Conservation (phyloP, 2,329 filamentous ascomycete species). For the Epichloe scottii region DNA sequence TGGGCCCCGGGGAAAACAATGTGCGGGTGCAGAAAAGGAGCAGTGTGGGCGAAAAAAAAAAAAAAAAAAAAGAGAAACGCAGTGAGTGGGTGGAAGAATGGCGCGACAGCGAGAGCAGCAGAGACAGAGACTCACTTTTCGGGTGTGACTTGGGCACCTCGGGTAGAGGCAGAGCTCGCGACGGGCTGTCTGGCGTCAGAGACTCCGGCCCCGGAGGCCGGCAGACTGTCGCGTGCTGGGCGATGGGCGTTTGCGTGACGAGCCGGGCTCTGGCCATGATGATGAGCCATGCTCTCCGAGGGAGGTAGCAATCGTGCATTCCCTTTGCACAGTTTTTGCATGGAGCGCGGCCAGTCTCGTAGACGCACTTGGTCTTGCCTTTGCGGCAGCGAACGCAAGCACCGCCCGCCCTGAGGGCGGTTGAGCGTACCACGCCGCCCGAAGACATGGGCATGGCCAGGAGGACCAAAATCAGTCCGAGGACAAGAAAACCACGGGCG, state of each 20-base stretch:
- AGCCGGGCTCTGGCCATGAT: slow-evolving; percentile 46
- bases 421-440: slow-evolving; percentile 38
- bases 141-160: slow-evolving; percentile 32
- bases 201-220: slow-evolving; percentile 36
- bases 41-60: background rate
- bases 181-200: slow-evolving; percentile 31
- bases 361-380: slow-evolving; percentile 52
- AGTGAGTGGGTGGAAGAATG: slow-evolving; percentile 3
- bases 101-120: too few species aligned
- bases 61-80: slow-evolving; percentile 3
- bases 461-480: too few species aligned
- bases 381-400: slow-evolving; percentile 52
- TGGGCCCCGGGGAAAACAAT: background rate
- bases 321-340: slow-evolving; percentile 53
- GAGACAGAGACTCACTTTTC: slow-evolving; percentile 39
- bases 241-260: slow-evolving; percentile 34
- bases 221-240: slow-evolving; percentile 40
- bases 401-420: slow-evolving; percentile 46
- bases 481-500: background rate
- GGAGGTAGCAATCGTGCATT: slow-evolving; percentile 51
- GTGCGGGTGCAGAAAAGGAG: background rate
- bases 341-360: slow-evolving; percentile 48
- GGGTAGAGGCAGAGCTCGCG: slow-evolving; percentile 30
- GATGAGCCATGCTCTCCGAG: slow-evolving; percentile 46
- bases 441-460: slow-evolving; percentile 27